Percentiles rank a stretch among this genome's conserved stretches.
Conservation (phyloP, 129 eudicot species). For the Mikania micrantha region DNA sequence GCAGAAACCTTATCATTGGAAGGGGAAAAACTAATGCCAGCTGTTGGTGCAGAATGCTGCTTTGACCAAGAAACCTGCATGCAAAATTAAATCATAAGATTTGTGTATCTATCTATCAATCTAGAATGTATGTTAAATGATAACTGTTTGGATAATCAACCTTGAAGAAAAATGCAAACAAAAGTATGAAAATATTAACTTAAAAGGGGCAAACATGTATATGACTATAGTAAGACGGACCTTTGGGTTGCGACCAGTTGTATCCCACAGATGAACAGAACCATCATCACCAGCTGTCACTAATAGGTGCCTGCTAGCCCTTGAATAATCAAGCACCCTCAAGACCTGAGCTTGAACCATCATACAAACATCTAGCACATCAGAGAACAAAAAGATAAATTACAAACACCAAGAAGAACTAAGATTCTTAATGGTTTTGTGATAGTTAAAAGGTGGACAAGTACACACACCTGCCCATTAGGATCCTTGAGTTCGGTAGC, state of each 20-base stretch:
- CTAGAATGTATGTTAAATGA: not conserved
- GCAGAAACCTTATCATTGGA: constrained; percentile 86
- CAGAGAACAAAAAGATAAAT: constrained; percentile 26
- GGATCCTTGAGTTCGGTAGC: constrained; percentile 94
- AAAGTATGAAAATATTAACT: not conserved
- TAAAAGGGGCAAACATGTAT: constrained; percentile 1
- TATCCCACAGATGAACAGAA: constrained; percentile 92
- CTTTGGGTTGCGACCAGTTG: constrained; percentile 94
- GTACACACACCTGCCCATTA: constrained; percentile 61
- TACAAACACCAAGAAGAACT: constrained; percentile 28
- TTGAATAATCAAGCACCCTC: constrained; percentile 97
- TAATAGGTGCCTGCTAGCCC: constrained; percentile 92
- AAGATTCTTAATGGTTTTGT: constrained; percentile 10
- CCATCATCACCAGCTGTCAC: constrained; percentile 99
- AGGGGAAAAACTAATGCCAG: constrained; percentile 94
- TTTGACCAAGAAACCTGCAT: constrained; percentile 87
- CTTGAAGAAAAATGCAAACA: not conserved
- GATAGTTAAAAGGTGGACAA: constrained; percentile 18
- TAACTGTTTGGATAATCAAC: not conserved
- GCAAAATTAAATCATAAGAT: constrained; percentile 2
- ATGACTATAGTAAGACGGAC: constrained; percentile 23
- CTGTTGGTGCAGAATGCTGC: constrained; percentile 97
- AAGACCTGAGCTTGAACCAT: constrained; percentile 74
- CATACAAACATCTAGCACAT: constrained; percentile 46
- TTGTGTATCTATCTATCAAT: not conserved